These are phyloP conservation scores for Dictyostelium firmibasis DNA, from an alignment of 78 protist species.

Conservation along the genomic window DNA sequence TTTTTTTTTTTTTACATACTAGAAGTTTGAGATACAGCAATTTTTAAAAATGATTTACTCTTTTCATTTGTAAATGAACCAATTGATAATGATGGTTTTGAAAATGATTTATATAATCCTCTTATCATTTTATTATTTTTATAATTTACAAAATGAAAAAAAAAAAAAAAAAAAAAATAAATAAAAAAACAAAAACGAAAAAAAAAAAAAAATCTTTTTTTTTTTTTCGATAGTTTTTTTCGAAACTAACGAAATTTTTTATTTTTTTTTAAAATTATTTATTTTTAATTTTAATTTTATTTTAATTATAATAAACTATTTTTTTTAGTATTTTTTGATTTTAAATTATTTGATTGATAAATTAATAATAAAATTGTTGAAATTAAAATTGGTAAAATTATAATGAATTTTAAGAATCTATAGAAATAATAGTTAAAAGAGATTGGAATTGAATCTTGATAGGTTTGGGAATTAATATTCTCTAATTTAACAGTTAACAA, in stretches of 20 bases:
- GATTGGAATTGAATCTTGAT: not conserved
- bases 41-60: not conserved
- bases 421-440: slow-evolving; percentile 38
- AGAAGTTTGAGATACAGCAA: not conserved
- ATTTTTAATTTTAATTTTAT: too few relatives aligned
- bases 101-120: slow-evolving; percentile 1
- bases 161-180: too few relatives aligned
- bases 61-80: not conserved
- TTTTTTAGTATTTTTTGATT: not conserved
- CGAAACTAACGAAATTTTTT: not conserved
- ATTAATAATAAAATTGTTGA: slow-evolving; percentile 17
- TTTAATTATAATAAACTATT: too few relatives aligned
- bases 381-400: slow-evolving; percentile 25
- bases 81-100: not conserved
- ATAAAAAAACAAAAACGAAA: too few relatives aligned
- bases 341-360: not conserved
- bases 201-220: too few relatives aligned
- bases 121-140: not conserved
- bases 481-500: not conserved
- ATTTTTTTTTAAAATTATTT: too few relatives aligned
- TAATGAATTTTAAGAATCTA: slow-evolving; percentile 35
- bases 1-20: not conserved
- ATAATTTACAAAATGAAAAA: not conserved
- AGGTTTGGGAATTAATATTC: not conserved
- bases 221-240: too few relatives aligned